Percentiles rank a stretch among this genome's conserved stretches.
These are phyloP conservation scores for Diaporthe caulivora DNA, from an alignment of 2,329 filamentous ascomycete genomes.

Conservation along the genomic window DNA sequence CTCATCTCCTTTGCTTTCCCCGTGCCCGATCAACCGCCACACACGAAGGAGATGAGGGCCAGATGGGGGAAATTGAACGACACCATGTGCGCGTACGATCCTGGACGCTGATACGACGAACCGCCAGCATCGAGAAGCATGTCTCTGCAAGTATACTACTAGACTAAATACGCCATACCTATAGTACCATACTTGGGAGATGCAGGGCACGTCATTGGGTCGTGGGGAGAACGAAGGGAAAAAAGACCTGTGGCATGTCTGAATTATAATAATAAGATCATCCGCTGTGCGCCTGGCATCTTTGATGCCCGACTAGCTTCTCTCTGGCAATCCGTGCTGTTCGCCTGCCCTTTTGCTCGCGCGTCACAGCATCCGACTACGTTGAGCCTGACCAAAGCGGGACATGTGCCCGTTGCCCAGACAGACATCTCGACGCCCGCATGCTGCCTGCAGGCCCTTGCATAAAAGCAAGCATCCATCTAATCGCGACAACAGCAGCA, in stretches of 20 bases:
- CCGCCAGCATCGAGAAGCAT: conserved; percentile 14
- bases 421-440: background rate
- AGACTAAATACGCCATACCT: background rate
- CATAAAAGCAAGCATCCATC: conserved; percentile 15
- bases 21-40: background rate
- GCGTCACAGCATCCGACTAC: background rate
- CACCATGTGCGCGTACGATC: background rate
- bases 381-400: background rate
- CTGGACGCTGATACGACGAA: conserved; percentile 28
- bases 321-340: background rate
- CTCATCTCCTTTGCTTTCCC: conserved; percentile 13
- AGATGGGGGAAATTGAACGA: conserved; percentile 31
- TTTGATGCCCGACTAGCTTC: background rate
- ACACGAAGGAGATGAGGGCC: conserved; percentile 8
- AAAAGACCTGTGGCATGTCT: conserved; percentile 2
- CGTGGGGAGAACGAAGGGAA: background rate
- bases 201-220: conserved; percentile 5
- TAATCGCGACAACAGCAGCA: conserved; percentile 3
- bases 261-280: conserved; percentile 16
- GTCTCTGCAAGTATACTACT: background rate
- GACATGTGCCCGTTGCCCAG: conserved; percentile 6
- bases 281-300: conserved; percentile 7
- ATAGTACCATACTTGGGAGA: conserved; percentile 7
- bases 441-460: conserved; percentile 14
- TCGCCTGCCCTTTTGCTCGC: background rate